Percentiles rank a stretch among this genome's conserved stretches.
Conservation (phyloP, 192 early-diverging fungal species). For the Oehlia diaphana region DNA sequence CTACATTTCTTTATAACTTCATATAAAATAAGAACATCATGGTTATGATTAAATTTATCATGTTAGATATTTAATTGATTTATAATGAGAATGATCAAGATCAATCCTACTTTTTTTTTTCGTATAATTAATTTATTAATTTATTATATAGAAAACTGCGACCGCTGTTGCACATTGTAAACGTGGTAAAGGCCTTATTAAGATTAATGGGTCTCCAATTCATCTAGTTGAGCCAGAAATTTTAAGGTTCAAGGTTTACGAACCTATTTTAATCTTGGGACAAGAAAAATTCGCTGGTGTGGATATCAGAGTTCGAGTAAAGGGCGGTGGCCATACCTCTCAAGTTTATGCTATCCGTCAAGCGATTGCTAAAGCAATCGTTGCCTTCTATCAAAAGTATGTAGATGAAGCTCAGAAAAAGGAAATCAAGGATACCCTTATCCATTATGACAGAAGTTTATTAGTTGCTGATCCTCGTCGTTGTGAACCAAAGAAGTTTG, state of each 20-base stretch:
- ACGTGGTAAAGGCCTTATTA: slow-evolving; percentile 95
- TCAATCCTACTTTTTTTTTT: too few relatives aligned
- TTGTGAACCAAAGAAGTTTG: slow-evolving; percentile 99
- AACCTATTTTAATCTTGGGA: slow-evolving; percentile 94
- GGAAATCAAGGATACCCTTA: slow-evolving; percentile 91
- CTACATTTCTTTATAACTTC: neutral
- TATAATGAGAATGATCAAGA: too few relatives aligned
- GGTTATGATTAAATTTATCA: too few relatives aligned
- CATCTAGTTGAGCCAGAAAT: slow-evolving; percentile 97
- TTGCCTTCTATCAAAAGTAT: slow-evolving; percentile 99
- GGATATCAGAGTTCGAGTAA: slow-evolving; percentile 96
- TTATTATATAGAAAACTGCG: slow-evolving; percentile 83
- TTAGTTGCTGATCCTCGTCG: slow-evolving; percentile 99
- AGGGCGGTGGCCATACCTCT: slow-evolving; percentile 96
- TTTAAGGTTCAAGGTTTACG: slow-evolving; percentile 97
- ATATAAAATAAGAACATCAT: too few relatives aligned
- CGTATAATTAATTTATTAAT: neutral
- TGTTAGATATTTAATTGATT: neutral
- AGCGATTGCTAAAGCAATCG: slow-evolving; percentile 98
- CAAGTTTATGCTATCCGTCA: slow-evolving; percentile 99
- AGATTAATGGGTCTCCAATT: slow-evolving; percentile 96
- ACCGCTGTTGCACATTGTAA: slow-evolving; percentile 99
- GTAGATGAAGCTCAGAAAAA: slow-evolving; percentile 99
- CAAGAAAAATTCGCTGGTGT: slow-evolving; percentile 95
- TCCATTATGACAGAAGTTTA: slow-evolving; percentile 92